Evolutionary conservation across 176 grass and related monocot species (phyloP).

Genomic region (Eragrostis curvula): DNA sequence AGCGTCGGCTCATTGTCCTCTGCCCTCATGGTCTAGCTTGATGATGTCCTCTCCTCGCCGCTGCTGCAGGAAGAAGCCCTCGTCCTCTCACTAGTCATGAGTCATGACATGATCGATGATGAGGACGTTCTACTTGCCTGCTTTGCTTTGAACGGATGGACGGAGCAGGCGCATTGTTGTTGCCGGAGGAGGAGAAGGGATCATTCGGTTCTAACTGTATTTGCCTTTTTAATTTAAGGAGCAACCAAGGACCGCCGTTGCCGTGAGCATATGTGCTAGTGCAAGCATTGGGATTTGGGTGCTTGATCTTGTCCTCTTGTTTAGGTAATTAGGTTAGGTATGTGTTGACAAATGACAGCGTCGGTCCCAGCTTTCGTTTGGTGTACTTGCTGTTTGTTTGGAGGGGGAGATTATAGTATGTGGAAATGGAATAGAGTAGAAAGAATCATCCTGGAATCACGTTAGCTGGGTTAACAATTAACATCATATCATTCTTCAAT

Average conservation of each 20-base stretch:
- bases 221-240: constrained; percentile 9
- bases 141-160: constrained; percentile 23
- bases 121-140: background rate
- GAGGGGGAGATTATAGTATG: background rate
- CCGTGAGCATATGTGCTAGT: no score
- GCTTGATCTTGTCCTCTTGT: background rate
- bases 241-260: background rate
- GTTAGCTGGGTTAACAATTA: background rate
- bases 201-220: constrained; percentile 12
- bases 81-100: background rate
- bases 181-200: background rate
- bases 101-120: background rate
- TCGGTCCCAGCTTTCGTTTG: background rate
- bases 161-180: constrained; percentile 23
- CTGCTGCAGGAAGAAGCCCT: background rate
- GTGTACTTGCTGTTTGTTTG: background rate
- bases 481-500: no score
- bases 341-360: constrained; percentile 35
- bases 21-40: constrained; percentile 30
- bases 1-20: background rate
- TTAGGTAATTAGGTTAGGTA: constrained; percentile 17
- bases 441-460: background rate
- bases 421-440: background rate
- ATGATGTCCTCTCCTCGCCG: background rate
- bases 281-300: background rate